These are phyloP conservation scores for Nymphaea thermarum DNA, from an alignment of 164 flowering plant species.

Conservation along the genomic window DNA sequence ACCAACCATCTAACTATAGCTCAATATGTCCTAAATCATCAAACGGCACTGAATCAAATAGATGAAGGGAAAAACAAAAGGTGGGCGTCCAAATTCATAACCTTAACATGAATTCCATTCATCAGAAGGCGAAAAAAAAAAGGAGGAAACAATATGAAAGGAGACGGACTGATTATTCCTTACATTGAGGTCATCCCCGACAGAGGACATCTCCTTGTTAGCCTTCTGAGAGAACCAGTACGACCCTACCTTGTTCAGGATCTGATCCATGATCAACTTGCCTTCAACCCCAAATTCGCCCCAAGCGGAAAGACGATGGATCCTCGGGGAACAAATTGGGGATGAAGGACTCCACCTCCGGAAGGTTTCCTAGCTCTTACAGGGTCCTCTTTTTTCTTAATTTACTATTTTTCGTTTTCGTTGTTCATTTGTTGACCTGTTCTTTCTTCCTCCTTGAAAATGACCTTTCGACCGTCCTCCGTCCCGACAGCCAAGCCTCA, in stretches of 20 bases:
- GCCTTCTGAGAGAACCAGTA: constrained; percentile 67
- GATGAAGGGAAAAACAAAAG: neutral
- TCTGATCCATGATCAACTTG: constrained; percentile 48
- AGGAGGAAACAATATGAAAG: neutral
- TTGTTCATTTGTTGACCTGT: too few relatives aligned
- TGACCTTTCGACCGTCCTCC: too few relatives aligned
- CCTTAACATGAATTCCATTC: neutral
- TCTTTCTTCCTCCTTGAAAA: too few relatives aligned
- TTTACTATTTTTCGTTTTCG: too few relatives aligned
- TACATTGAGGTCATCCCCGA: constrained; percentile 73
- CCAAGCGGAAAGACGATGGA: neutral
- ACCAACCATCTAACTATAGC: neutral
- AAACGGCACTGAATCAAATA: neutral
- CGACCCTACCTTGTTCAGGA: constrained; percentile 67
- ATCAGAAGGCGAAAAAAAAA: neutral
- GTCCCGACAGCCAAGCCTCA: too few relatives aligned
- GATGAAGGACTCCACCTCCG: neutral
- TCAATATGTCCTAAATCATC: neutral
- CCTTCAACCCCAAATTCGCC: neutral
- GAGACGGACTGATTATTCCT: constrained; percentile 1
- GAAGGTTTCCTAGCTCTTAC: neutral
- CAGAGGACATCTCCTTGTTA: constrained; percentile 63
- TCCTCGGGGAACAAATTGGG: neutral
- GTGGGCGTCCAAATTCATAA: neutral
- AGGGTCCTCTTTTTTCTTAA: neutral